These are phyloP conservation scores for Dictyostelium discoideum DNA, from an alignment of 78 protist species.

Conservation along the genomic window DNA sequence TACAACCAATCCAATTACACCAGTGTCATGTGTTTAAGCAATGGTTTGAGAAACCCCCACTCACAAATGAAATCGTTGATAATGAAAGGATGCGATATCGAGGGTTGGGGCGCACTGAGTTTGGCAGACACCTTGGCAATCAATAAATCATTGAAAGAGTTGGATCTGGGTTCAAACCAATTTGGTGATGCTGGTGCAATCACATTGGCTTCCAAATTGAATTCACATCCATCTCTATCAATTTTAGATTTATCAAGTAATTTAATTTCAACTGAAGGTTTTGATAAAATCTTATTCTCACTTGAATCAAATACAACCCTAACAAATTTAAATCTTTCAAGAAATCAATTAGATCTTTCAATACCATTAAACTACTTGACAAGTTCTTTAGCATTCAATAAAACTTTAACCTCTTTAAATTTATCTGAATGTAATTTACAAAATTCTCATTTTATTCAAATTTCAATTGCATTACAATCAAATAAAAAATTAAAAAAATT, in stretches of 20 bases:
- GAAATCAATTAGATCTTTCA: slow-evolving; percentile 20
- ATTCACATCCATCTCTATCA: not conserved
- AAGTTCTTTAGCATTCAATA: not conserved
- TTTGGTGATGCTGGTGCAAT: slow-evolving; percentile 7
- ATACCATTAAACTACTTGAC: not conserved
- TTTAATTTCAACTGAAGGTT: not conserved
- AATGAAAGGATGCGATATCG: slow-evolving; percentile 31
- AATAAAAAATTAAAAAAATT: slow-evolving; percentile 9
- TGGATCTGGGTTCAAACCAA: slow-evolving; percentile 20
- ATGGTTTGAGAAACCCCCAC: not conserved
- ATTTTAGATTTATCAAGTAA: slow-evolving; percentile 26
- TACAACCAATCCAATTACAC: slow-evolving; percentile 19
- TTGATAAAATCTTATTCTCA: not conserved
- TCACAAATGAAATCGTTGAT: not conserved
- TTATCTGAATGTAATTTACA: not conserved
- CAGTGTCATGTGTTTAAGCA: slow-evolving; percentile 1
- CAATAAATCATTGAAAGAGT: not conserved
- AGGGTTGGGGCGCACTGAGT: slow-evolving; percentile 69
- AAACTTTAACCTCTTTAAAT: not conserved
- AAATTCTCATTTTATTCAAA: not conserved
- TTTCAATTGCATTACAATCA: not conserved
- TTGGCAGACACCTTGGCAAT: slow-evolving; percentile 1
- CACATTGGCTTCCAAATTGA: not conserved
- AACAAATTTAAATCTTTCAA: slow-evolving; percentile 4
- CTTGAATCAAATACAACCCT: not conserved